These are phyloP conservation scores for Fusarium nisikadoi DNA, from an alignment of 2,329 filamentous ascomycete species.

Conservation along the genomic window DNA sequence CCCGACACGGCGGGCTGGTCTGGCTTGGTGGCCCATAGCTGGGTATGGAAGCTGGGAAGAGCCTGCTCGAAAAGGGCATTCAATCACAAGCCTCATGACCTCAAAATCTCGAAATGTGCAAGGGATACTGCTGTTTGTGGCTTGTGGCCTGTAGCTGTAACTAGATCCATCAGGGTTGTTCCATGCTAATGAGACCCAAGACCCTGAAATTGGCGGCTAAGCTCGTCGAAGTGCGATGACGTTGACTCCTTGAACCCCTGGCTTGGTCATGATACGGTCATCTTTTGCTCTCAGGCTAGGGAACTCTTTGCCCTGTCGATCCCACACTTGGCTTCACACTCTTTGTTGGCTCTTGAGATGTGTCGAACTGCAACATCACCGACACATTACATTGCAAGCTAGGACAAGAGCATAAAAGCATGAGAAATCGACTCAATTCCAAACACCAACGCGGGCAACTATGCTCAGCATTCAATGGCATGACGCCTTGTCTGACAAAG, in stretches of 20 bases:
- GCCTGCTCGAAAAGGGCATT: background rate
- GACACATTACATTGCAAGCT: background rate
- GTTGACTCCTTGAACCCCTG: conserved; percentile 18
- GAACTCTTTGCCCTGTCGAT: conserved; percentile 7
- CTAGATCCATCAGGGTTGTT: background rate
- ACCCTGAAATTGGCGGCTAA: conserved; percentile 27
- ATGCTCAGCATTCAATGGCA: conserved; percentile 10
- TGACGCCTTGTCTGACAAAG: background rate
- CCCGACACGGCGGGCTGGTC: conserved; percentile 8
- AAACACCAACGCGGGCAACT: conserved; percentile 17
- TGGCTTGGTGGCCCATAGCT: conserved; percentile 5
- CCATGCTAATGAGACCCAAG: conserved; percentile 8
- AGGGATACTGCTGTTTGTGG: background rate
- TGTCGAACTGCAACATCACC: background rate
- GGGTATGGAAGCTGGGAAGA: background rate
- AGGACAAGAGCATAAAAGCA: background rate
- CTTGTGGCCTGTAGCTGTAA: background rate
- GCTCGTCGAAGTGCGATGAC: conserved; percentile 26
- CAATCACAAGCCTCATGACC: conserved; percentile 8
- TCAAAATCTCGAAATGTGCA: background rate
- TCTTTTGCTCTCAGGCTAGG: background rate
- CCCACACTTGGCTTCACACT: background rate
- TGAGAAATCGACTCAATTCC: conserved; percentile 14
- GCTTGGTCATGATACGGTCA: background rate
- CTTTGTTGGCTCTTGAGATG: background rate